phyloP scores from a whole-genome alignment of 1,139 yeast species.

The Lodderomyces elongisporus region DNA sequence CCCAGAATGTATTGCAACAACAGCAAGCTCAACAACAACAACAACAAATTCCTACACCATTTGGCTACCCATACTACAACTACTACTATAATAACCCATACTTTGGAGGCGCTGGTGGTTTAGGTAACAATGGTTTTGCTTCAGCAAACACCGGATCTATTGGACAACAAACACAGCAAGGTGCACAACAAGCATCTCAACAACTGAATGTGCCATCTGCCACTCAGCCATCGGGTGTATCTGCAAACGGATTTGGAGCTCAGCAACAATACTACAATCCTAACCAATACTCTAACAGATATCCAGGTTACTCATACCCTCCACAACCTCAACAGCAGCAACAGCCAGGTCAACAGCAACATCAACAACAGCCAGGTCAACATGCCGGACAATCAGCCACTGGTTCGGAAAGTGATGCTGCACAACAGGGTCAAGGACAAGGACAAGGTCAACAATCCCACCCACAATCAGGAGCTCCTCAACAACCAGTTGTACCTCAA shows the following conservation, averaged over 20 bases:
- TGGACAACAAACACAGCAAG: constrained; percentile 8
- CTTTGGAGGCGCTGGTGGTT: constrained; percentile 24
- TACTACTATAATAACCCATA: constrained; percentile 43
- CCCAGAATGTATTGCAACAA: constrained; percentile 21
- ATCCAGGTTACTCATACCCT: constrained; percentile 36
- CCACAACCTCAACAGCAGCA: constrained; percentile 19
- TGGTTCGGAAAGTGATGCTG: constrained; percentile 7
- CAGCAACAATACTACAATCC: constrained; percentile 30
- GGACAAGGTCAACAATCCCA: constrained; percentile 16
- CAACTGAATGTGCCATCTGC: constrained; percentile 6
- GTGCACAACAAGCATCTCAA: constrained; percentile 8
- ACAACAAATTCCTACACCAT: constrained; percentile 28
- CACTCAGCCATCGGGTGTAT: constrained; percentile 9
- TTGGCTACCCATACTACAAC: constrained; percentile 43
- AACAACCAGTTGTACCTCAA: constrained; percentile 38
- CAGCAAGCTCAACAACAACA: constrained; percentile 10
- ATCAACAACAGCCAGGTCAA: constrained; percentile 3
- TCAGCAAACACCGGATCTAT: constrained; percentile 10
- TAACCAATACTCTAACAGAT: constrained; percentile 33
- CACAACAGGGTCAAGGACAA: constrained; percentile 5
- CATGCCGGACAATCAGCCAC: constrained; percentile 4
- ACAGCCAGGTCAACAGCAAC: constrained; percentile 2
- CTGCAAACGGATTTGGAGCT: constrained; percentile 15
- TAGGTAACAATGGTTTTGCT: constrained; percentile 20
- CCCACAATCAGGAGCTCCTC: constrained; percentile 16